A percentile compares a stretch with the other conserved stretches of the same genome.
Conservation (phyloP, 257 asterid genomes). For the Henckelia pumila region DNA sequence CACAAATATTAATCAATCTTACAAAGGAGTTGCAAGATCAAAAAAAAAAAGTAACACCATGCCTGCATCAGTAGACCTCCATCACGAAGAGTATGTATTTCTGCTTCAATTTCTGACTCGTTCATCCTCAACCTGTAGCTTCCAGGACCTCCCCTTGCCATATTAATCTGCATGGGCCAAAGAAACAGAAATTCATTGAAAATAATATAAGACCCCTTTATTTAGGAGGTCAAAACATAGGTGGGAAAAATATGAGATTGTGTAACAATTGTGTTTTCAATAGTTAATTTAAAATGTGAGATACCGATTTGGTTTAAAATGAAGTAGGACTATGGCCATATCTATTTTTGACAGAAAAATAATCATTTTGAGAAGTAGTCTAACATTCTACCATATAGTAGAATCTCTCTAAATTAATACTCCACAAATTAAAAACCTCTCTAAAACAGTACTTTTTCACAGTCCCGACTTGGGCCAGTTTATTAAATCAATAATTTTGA, state of each 20-base stretch:
- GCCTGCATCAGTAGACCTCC: slow-evolving; percentile 99
- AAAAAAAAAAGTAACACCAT: slow-evolving; percentile 29
- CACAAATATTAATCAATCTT: slow-evolving; percentile 17
- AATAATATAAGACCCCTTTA: slow-evolving; percentile 8
- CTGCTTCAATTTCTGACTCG: slow-evolving; percentile 86
- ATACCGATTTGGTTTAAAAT: neutral
- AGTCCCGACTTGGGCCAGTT: no score
- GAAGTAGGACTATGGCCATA: slow-evolving; percentile 14
- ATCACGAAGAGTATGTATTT: slow-evolving; percentile 96
- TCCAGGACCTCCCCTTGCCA: slow-evolving; percentile 91
- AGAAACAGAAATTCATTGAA: slow-evolving; percentile 12
- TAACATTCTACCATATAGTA: no score
- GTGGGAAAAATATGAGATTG: neutral
- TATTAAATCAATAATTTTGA: no score
- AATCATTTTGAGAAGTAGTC: slow-evolving; percentile 2
- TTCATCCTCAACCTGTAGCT: slow-evolving; percentile 85
- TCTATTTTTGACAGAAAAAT: slow-evolving; percentile 10
- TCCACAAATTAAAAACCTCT: no score
- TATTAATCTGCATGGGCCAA: slow-evolving; percentile 45
- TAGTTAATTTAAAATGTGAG: neutral
- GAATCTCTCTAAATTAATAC: no score
- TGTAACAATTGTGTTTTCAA: neutral
- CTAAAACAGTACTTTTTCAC: no score
- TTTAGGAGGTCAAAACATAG: neutral
- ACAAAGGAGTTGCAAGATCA: slow-evolving; percentile 16